phyloP scores from a whole-genome alignment of 2,329 filamentous ascomycete species.

The Aurifilum marmelostoma region DNA sequence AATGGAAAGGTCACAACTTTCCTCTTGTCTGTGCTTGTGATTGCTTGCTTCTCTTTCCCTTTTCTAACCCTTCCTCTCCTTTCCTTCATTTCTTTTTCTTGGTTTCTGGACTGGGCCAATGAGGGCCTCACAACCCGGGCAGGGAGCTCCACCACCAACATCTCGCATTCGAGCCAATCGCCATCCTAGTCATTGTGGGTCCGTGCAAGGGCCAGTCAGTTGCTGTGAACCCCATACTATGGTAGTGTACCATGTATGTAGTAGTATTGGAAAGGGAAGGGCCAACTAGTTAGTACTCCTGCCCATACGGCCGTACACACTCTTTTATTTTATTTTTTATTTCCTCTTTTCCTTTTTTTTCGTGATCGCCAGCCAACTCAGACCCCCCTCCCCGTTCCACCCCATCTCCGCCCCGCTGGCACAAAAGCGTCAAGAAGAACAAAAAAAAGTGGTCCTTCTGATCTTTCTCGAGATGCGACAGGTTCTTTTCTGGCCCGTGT shows the following conservation, averaged over 20 bases:
- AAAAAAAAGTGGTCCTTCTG: constrained; percentile 17
- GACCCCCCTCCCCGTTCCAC: no score
- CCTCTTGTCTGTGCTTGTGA: constrained; percentile 24
- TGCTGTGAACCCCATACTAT: no score
- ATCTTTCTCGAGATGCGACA: constrained; percentile 29
- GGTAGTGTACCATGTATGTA: no score
- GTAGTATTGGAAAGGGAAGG: not conserved
- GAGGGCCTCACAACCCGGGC: constrained; percentile 2
- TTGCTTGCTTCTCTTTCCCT: constrained; percentile 6
- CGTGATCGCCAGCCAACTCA: not conserved
- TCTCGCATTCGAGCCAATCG: constrained; percentile 28
- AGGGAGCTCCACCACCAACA: constrained; percentile 16
- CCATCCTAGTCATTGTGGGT: not conserved
- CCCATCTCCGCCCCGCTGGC: not conserved
- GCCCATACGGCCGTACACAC: not conserved
- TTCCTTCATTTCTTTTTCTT: constrained; percentile 31
- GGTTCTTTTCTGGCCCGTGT: constrained; percentile 10
- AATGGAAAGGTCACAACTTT: constrained; percentile 26
- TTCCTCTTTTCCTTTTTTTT: not conserved
- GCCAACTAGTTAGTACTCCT: no score
- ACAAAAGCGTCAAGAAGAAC: not conserved
- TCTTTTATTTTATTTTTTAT: not conserved
- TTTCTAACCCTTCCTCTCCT: not conserved
- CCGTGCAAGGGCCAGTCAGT: not conserved
- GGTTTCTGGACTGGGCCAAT: constrained; percentile 28